Base-by-base conservation (phyloP, 805 yeast genomes). In the Henningerozyma blattae region DNA sequence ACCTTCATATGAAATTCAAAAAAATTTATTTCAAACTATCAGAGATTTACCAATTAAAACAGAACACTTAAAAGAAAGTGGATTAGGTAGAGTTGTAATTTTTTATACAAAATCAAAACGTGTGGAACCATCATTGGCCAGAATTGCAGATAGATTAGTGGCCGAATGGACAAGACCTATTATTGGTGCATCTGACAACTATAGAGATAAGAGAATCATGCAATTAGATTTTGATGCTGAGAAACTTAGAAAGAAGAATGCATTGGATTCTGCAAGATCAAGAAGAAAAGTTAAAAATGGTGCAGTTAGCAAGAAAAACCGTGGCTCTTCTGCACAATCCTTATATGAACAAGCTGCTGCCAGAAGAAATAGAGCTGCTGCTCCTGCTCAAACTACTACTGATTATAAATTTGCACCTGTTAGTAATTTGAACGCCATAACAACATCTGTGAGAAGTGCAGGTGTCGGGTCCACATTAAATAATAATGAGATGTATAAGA, bases 161-260 rank as follows among this genome's bases (percentile, higher is more conserved):
- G 95, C 95, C 18, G 94, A 86, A 56, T 91, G 99, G 99, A 89
- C 96, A 7, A 74, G 98, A 60, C 98, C 98, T 30, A 85, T 91
- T 41, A 83, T 91, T 69, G 94, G 94, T 45, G 79, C 94, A 40
- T 79, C 93, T 3, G 97, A 89, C 58, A 85, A 87, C 48, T 89
- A 87, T 64, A 77, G 91, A 56, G 95, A 89, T 58, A 77, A 83
- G 60, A 67, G 74, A 40, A 77, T 89, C 40, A 70, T 70, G 47
- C 70, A 76, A 40, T 70, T 74, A 40, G 74, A 72, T 30, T 86
- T 82, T 59, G 80, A 79, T 55, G 70, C 72, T 51, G 67, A 65
- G 45, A 67, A 63, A 43, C 68, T 60, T 53, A 62, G 56, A 32
- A 52, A 51, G 41, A 58, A 53, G 34, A 52, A 62, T 27, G 47